Conservation (phyloP, 1,284 basidiomycete species). For the Lentinula novae-zelandiae region DNA sequence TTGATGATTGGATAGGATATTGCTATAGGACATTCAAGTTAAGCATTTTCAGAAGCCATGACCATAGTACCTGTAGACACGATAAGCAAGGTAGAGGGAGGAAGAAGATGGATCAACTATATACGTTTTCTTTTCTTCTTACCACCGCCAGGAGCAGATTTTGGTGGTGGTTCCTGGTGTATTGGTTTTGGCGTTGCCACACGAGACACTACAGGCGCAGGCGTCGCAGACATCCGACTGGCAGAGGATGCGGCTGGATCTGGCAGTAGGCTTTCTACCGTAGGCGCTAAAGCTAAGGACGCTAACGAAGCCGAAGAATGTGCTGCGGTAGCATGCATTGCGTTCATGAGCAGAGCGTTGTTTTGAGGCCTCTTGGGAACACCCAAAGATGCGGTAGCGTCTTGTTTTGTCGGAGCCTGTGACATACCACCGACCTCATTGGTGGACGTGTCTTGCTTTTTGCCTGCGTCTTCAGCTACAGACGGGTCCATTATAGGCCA, state of each 20-base stretch:
- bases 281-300: slow-evolving; percentile 27
- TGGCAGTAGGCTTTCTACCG: slow-evolving; percentile 30
- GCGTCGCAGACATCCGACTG: slow-evolving; percentile 48
- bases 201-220: slow-evolving; percentile 44
- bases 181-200: slow-evolving; percentile 40
- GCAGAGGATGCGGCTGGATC: slow-evolving; percentile 36
- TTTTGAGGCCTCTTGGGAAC: slow-evolving; percentile 59
- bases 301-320: slow-evolving; percentile 56
- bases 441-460: slow-evolving; percentile 38
- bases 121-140: slow-evolving; percentile 72
- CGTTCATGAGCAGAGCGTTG: slow-evolving; percentile 60
- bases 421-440: slow-evolving; percentile 24
- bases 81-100: not conserved
- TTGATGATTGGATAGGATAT: too few species aligned
- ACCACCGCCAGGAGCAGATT: slow-evolving; percentile 45
- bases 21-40: not conserved
- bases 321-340: slow-evolving; percentile 71
- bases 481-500: slow-evolving; percentile 71
- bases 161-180: slow-evolving; percentile 42
- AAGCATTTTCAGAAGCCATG: slow-evolving; percentile 7
- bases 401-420: slow-evolving; percentile 19
- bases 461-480: slow-evolving; percentile 36
- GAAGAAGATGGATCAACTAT: slow-evolving; percentile 18
- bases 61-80: not conserved
- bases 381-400: slow-evolving; percentile 23